Base-by-base conservation (phyloP, 129 eudicot genomes). In the Heracleum sosnowskyi region DNA sequence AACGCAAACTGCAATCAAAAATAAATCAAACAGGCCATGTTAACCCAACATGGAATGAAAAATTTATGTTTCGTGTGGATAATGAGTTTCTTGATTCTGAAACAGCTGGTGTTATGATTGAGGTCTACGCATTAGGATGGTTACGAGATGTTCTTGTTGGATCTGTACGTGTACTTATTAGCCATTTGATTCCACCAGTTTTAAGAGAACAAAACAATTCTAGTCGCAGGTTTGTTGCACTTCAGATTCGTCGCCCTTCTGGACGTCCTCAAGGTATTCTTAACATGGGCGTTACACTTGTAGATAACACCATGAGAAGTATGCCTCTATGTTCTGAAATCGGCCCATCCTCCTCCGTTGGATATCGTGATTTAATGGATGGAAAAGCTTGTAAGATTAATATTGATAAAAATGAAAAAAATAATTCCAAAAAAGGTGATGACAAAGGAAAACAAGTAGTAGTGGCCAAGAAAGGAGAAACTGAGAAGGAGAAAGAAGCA, bases 21-120 rank as follows among this genome's bases (percentile, higher is more conserved):
- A 69, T 81, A 0, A 90, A 90, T n/a, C 77, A 66, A 17, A 51
- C 76, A 10, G 88, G 89, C 72, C 79, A 80, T 49, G 64, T 69
- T 4, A 78, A 83, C 63, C 96, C 96, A 0, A 81, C 81, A 13
- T 90, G 96, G 96, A 90, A 90, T 64, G 96, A 90, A 7, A 86
- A 81, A 49, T 84, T 87, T 63, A 53, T 78, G n/a, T 90, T 90
- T 78, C 80, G 81, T 15, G 82, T 90, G 24, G 85, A 84, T 20
- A 77, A 73, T 16, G 66, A 74, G 72, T 77, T 83, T 34, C 73
- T 87, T 1, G 1, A 34, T 24, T 80, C 88, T 0, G 88, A 83
- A 28, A 29, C 83, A 10, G 45, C 81, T 0, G 57, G 81, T 0
- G 46, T 85, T 44, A 73, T 47, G 42, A 76, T 85, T 26, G 86